Conservation (phyloP, 306 rosid genomes). For the Sicyos edulis region DNA sequence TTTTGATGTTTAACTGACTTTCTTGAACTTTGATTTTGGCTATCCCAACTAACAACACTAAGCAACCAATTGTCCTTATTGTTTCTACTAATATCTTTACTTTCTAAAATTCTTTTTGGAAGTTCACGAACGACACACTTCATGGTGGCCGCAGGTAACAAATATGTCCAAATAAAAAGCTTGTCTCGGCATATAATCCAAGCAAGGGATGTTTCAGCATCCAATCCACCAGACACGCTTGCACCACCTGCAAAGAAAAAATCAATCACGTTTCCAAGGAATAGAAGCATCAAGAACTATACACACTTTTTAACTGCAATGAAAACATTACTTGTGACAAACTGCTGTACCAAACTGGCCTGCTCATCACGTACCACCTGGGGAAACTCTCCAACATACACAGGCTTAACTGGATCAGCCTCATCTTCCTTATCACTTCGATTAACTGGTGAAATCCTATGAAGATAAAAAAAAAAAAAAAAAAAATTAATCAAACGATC, state of each 20-base stretch:
- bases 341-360: conserved; percentile 47
- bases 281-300: conserved; percentile 3
- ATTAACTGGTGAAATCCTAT: conserved; percentile 57
- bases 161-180: conserved; percentile 72
- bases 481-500: conserved; percentile 14
- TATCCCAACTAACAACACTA: conserved; percentile 59
- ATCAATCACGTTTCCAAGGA: not conserved
- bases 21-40: conserved; percentile 29
- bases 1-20: conserved; percentile 42
- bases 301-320: not conserved
- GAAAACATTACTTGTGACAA: conserved; percentile 38
- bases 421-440: conserved; percentile 49
- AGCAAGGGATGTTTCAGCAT: conserved; percentile 60
- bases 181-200: conserved; percentile 71
- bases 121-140: conserved; percentile 68
- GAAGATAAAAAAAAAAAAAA: conserved; percentile 17
- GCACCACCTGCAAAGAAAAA: conserved; percentile 46
- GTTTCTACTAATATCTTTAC: conserved; percentile 32
- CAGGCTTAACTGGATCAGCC: conserved; percentile 54
- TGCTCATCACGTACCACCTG: conserved; percentile 67
- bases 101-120: conserved; percentile 35
- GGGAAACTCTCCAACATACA: conserved; percentile 83
- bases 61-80: conserved; percentile 65
- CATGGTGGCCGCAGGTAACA: conserved; percentile 46
- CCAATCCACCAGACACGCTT: conserved; percentile 64